A percentile compares a stretch with the other conserved stretches of the same genome.
Evolutionary conservation across 148 eudicot genomes (phyloP).

Genomic region (Rhododendron ovatum): DNA sequence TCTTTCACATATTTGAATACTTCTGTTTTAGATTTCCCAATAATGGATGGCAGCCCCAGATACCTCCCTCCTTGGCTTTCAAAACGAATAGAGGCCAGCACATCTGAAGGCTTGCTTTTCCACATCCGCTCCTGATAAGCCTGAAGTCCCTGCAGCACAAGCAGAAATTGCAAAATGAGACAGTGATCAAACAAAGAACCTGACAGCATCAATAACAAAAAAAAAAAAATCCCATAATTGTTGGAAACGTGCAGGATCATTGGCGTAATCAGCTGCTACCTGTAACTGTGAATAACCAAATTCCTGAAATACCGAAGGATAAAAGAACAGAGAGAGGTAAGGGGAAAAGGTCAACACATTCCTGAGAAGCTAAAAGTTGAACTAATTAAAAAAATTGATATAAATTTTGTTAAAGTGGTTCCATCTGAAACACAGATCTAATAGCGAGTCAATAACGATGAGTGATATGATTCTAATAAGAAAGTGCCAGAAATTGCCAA

Average conservation of each 20-base stretch:
- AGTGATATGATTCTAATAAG: neutral
- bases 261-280: slow-evolving; percentile 31
- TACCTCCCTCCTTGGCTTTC: too few species aligned
- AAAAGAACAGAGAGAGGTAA: neutral
- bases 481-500: neutral
- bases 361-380: neutral
- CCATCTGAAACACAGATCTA: neutral
- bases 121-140: slow-evolving; percentile 75
- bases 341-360: neutral
- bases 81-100: too few species aligned
- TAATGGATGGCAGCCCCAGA: too few species aligned
- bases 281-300: slow-evolving; percentile 40
- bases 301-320: slow-evolving; percentile 31
- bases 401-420: neutral
- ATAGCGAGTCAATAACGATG: neutral
- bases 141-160: slow-evolving; percentile 41
- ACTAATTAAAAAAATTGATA: neutral
- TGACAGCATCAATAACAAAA: neutral
- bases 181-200: neutral
- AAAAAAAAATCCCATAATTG: slow-evolving; percentile 34
- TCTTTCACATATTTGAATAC: too few species aligned
- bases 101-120: slow-evolving; percentile 65
- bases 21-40: too few species aligned
- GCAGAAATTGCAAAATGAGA: slow-evolving; percentile 1
- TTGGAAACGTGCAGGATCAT: slow-evolving; percentile 48